These are phyloP conservation scores for Amoebophrya sp. DNA, from an alignment of 169 alveolate species.

Conservation along the genomic window DNA sequence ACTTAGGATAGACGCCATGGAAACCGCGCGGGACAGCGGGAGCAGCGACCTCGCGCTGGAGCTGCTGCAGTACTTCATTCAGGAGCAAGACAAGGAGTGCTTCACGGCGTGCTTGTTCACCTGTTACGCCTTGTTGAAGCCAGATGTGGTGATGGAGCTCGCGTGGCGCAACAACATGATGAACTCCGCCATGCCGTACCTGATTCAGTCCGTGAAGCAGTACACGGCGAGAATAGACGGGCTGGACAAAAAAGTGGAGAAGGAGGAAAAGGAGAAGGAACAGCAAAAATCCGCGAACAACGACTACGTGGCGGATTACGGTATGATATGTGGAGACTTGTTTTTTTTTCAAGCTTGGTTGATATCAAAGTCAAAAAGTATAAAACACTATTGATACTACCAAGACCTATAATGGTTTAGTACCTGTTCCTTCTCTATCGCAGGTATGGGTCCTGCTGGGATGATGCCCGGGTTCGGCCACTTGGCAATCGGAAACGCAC, in stretches of 20 bases:
- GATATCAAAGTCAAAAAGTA: too few species aligned
- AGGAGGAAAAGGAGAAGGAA: not conserved
- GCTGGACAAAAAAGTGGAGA: slow-evolving; percentile 63
- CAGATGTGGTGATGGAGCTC: slow-evolving; percentile 95
- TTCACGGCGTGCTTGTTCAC: slow-evolving; percentile 94
- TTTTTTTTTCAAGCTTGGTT: too few species aligned
- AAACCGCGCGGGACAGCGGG: slow-evolving; percentile 58
- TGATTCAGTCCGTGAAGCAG: slow-evolving; percentile 58
- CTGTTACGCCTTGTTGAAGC: slow-evolving; percentile 92
- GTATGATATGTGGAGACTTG: too few species aligned
- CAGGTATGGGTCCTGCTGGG: not conserved
- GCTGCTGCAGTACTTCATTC: slow-evolving; percentile 40
- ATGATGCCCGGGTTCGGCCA: not conserved
- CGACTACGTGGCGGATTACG: not conserved
- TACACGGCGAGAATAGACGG: slow-evolving; percentile 59
- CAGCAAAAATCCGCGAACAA: not conserved
- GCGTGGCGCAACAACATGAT: slow-evolving; percentile 93
- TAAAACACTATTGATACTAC: too few species aligned
- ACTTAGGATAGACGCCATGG: slow-evolving; percentile 53
- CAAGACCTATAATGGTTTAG: too few species aligned
- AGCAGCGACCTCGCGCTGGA: slow-evolving; percentile 53
- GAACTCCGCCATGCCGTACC: slow-evolving; percentile 47
- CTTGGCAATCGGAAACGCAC: not conserved
- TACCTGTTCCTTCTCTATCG: too few species aligned
- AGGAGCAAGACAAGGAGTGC: slow-evolving; percentile 50